Conservation (phyloP, 2,329 filamentous ascomycete species). For the Zymoseptoria ardabiliae region DNA sequence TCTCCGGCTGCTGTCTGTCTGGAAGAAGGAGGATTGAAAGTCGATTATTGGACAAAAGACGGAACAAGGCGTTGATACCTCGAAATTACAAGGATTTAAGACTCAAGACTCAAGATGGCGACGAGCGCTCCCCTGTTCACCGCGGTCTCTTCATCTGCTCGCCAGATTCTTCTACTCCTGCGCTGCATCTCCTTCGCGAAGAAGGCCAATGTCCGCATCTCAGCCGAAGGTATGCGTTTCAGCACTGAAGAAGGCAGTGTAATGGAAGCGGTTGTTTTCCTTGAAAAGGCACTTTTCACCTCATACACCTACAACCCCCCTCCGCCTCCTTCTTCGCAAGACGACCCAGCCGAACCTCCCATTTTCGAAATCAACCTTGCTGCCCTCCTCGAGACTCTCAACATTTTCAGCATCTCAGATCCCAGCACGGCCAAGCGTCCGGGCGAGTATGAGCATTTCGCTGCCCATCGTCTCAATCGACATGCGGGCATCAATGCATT, state of each 20-base stretch:
- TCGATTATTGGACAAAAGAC: background rate
- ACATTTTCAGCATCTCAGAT: constrained; percentile 74
- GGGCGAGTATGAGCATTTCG: constrained; percentile 33
- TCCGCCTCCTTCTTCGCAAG: constrained; percentile 31
- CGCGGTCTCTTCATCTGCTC: constrained; percentile 69
- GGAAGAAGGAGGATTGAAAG: background rate
- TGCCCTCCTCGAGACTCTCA: constrained; percentile 84
- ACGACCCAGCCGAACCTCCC: constrained; percentile 45
- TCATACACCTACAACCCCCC: constrained; percentile 64
- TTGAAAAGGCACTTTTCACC: constrained; percentile 83
- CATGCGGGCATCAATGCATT: constrained; percentile 58
- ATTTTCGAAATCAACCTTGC: constrained; percentile 81
- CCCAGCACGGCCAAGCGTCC: constrained; percentile 29
- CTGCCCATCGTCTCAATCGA: constrained; percentile 30
- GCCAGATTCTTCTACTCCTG: constrained; percentile 61
- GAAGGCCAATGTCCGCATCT: constrained; percentile 66
- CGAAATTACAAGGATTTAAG: background rate
- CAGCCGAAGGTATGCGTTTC: constrained; percentile 77
- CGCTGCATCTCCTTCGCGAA: constrained; percentile 55
- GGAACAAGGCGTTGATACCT: background rate
- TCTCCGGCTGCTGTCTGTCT: constrained; percentile 1
- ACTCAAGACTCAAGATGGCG: constrained; percentile 29
- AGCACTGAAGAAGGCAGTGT: constrained; percentile 80
- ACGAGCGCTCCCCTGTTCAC: constrained; percentile 53
- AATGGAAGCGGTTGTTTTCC: constrained; percentile 81